These are phyloP conservation scores for Penicillium daleae DNA, from an alignment of 495 filamentous ascomycete genomes.

Conservation along the genomic window DNA sequence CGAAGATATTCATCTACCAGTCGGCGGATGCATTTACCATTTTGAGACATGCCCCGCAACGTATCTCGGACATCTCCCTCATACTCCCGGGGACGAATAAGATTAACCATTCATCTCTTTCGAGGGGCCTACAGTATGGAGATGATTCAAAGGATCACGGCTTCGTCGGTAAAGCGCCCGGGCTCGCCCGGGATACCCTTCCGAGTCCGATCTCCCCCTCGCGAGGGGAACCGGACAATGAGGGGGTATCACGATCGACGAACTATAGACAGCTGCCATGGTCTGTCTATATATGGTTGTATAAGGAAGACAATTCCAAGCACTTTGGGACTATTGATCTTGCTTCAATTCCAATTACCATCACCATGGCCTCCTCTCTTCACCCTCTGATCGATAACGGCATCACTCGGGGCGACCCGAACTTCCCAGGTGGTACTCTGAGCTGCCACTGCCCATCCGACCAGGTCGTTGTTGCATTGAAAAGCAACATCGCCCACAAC, in stretches of 20 bases:
- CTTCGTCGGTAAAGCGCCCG: not conserved
- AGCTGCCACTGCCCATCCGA: constrained; percentile 55
- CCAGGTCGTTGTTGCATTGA: constrained; percentile 55
- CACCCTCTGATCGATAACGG: constrained; percentile 65
- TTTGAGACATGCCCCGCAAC: constrained; percentile 12
- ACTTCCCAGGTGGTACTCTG: constrained; percentile 57
- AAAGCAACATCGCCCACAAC: constrained; percentile 61
- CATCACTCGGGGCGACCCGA: constrained; percentile 45
- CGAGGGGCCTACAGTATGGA: not conserved
- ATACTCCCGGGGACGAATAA: not conserved
- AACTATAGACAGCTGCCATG: not conserved
- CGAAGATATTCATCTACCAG: too few species aligned
- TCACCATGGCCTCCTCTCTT: constrained; percentile 44
- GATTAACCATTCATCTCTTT: not conserved
- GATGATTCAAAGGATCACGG: not conserved
- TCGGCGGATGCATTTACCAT: constrained; percentile 4
- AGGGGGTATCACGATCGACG: not conserved
- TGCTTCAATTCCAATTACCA: too few species aligned
- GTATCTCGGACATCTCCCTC: not conserved
- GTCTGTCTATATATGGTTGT: not conserved
- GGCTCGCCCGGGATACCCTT: not conserved
- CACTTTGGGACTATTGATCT: not conserved
- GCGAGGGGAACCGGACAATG: not conserved
- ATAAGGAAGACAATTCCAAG: not conserved
- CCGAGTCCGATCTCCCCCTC: constrained; percentile 3